Conservation (phyloP, 331 rosid species). For the Pyracantha coccinea region DNA sequence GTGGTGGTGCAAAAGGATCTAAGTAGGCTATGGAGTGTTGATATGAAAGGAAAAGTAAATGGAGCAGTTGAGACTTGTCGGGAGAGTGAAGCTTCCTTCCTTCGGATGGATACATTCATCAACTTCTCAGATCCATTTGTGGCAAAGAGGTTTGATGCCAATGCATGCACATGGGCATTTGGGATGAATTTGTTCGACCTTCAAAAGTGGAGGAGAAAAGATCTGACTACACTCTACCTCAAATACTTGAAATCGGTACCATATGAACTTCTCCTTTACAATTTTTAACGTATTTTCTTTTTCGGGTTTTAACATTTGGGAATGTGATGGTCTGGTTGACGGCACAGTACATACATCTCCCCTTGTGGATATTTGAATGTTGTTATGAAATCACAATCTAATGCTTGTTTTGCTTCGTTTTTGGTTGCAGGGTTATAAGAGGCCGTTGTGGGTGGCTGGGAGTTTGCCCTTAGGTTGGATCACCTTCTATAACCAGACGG, state of each 20-base stretch:
- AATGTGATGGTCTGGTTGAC: too few species aligned
- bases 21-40: conserved; percentile 52
- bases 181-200: conserved; percentile 91
- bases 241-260: conserved; percentile 66
- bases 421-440: conserved; percentile 55
- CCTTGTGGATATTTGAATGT: neutral
- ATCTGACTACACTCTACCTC: conserved; percentile 60
- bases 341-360: neutral
- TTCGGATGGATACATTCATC: conserved; percentile 51
- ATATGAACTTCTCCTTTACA: neutral
- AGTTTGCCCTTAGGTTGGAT: conserved; percentile 90
- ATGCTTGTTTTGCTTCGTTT: conserved; percentile 16
- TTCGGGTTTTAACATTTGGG: neutral
- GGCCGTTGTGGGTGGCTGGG: conserved; percentile 65
- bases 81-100: conserved; percentile 46
- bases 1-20: conserved; percentile 90
- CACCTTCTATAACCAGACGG: conserved; percentile 67
- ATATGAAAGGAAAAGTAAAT: conserved; percentile 71
- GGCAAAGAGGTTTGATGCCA: conserved; percentile 53
- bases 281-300: neutral
- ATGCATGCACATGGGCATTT: conserved; percentile 95
- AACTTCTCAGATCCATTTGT: conserved; percentile 84
- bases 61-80: conserved; percentile 77
- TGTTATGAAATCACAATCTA: conserved; percentile 8
- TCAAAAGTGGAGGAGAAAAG: conserved; percentile 65